Conservation (phyloP, 208 protist genomes). For the Spongospora subterranea region DNA sequence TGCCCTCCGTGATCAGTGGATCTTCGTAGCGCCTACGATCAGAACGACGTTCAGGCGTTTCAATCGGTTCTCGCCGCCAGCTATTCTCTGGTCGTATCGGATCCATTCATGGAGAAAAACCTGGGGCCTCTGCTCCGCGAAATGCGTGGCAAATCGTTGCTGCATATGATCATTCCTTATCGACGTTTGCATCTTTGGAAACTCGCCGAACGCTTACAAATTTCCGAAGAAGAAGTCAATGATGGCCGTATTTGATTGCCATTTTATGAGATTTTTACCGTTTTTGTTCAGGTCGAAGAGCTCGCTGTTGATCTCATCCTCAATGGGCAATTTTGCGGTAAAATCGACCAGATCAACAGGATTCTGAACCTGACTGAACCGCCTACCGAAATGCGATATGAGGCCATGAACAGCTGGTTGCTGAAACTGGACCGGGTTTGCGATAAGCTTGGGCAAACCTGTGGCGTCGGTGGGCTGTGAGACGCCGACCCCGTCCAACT, state of each 20-base stretch:
- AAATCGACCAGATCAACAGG: conserved; percentile 26
- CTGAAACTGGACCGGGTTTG: neutral
- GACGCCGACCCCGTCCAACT: too few relatives aligned
- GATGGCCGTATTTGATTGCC: neutral
- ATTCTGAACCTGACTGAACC: neutral
- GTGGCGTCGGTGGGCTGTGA: too few relatives aligned
- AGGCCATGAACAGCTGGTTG: neutral
- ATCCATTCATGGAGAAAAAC: conserved; percentile 44
- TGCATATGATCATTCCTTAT: conserved; percentile 34
- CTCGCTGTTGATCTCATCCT: conserved; percentile 23
- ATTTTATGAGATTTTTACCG: neutral
- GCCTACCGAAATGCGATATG: neutral
- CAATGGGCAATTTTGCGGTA: neutral
- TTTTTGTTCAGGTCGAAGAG: conserved; percentile 12
- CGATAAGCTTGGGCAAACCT: neutral
- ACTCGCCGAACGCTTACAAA: neutral
- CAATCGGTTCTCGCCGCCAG: neutral
- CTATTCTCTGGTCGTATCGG: neutral
- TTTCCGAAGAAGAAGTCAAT: neutral
- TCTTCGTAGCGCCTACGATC: neutral
- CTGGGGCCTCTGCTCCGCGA: neutral
- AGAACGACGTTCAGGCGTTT: conserved; percentile 7
- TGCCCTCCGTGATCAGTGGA: conserved; percentile 14
- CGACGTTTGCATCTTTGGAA: neutral
- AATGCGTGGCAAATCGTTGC: neutral